phyloP scores from a whole-genome alignment of 768 basidiomycete species.

The Pleurotus tuber-regium region DNA sequence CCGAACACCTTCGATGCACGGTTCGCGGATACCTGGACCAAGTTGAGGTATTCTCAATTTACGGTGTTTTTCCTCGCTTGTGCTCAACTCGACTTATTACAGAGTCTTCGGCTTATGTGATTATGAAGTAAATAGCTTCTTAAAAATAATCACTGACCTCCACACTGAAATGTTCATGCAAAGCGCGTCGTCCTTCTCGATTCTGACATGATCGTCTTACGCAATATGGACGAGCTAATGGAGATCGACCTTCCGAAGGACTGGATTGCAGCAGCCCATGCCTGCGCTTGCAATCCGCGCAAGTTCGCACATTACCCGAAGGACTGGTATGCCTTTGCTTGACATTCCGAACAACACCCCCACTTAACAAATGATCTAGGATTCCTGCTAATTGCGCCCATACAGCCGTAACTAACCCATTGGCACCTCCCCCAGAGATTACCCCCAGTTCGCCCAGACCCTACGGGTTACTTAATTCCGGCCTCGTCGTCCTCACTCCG shows the following conservation, averaged over 20 bases:
- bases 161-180: constrained; percentile 10
- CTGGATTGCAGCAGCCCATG: constrained; percentile 86
- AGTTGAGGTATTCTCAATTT: constrained; percentile 41
- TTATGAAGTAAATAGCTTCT: constrained; percentile 54
- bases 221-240: constrained; percentile 78
- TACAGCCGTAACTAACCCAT: constrained; percentile 50
- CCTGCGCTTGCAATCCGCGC: constrained; percentile 92
- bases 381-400: constrained; percentile 90
- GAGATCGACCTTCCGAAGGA: constrained; percentile 59
- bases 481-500: constrained; percentile 82
- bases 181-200: constrained; percentile 82
- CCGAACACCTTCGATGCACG: constrained; percentile 45
- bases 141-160: constrained; percentile 4
- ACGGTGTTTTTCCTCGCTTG: too few relatives aligned
- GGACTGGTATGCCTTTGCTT: constrained; percentile 67
- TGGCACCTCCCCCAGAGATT: constrained; percentile 31
- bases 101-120: constrained; percentile 64
- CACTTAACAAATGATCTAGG: constrained; percentile 49
- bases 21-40: constrained; percentile 74
- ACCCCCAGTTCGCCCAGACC: constrained; percentile 59
- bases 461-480: constrained; percentile 84
- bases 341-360: too few relatives aligned
- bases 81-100: too few relatives aligned
- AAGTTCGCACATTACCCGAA: constrained; percentile 80
- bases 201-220: constrained; percentile 82